phyloP scores from a whole-genome alignment of 179 eudicot genomes.

The Silene coronaria region DNA sequence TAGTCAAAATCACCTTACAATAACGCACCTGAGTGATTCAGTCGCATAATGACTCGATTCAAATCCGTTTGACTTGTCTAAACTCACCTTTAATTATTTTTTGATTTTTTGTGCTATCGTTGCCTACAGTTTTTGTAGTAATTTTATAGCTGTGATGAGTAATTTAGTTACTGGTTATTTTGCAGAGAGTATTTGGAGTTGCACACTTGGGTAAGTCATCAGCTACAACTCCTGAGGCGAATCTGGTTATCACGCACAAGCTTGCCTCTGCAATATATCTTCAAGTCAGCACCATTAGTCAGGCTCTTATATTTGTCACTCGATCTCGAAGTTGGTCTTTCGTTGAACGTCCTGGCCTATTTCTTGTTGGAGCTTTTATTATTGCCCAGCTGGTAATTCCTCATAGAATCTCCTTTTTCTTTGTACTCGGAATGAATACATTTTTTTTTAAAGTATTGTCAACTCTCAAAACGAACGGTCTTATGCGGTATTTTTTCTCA shows the following conservation, averaged over 20 bases:
- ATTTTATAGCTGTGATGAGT: constrained; percentile 1
- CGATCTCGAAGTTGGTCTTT: constrained; percentile 90
- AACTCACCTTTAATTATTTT: background rate
- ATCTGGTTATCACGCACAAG: constrained; percentile 37
- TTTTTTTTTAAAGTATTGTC: too few species aligned
- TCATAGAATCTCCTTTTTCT: background rate
- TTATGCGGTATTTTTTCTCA: too few species aligned
- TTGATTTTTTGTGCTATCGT: background rate
- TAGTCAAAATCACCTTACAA: background rate
- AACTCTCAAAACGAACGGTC: background rate
- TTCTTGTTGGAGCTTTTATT: constrained; percentile 65
- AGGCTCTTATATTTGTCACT: constrained; percentile 89
- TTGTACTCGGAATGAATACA: background rate
- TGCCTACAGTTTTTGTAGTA: background rate
- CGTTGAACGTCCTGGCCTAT: constrained; percentile 76
- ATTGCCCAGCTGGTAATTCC: constrained; percentile 72
- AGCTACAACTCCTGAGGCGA: constrained; percentile 37
- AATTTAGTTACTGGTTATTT: constrained; percentile 13
- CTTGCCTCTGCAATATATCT: constrained; percentile 89
- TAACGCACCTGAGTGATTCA: background rate
- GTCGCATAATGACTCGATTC: background rate
- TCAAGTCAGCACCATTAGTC: constrained; percentile 93
- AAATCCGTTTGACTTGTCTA: background rate
- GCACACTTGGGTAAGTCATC: constrained; percentile 63
- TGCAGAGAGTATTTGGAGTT: constrained; percentile 70